Percentiles rank a stretch among this genome's conserved stretches.
Conservation (phyloP, 1,284 basidiomycete species). For the Cutaneotrichosporon sp. region DNA sequence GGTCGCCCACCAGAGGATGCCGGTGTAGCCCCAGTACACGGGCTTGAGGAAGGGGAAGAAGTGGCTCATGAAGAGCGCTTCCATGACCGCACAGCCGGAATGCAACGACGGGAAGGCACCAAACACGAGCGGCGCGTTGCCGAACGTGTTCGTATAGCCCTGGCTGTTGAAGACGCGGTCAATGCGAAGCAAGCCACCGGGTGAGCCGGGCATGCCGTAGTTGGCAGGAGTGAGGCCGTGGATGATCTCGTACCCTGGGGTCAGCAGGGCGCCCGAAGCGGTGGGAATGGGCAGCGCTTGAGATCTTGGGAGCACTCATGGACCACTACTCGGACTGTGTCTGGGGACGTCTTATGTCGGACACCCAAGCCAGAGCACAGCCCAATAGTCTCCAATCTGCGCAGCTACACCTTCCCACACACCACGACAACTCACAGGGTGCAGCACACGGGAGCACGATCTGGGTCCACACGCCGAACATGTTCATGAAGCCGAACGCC, state of each 20-base stretch:
- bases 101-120: conserved; percentile 96
- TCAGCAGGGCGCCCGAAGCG: neutral
- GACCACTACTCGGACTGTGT: too few relatives aligned
- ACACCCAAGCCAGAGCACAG: too few relatives aligned
- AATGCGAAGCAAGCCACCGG: conserved; percentile 89
- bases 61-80: conserved; percentile 89
- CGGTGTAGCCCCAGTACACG: conserved; percentile 79
- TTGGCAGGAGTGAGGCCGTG: conserved; percentile 93
- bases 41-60: conserved; percentile 76
- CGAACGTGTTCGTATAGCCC: conserved; percentile 79
- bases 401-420: neutral
- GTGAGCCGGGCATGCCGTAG: conserved; percentile 86
- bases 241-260: conserved; percentile 91
- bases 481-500: conserved; percentile 91
- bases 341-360: too few relatives aligned
- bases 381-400: too few relatives aligned
- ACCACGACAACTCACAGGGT: conserved; percentile 60
- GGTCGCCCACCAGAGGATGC: conserved; percentile 93
- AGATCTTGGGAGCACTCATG: too few relatives aligned
- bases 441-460: conserved; percentile 89
- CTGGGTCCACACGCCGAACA: conserved; percentile 84
- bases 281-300: neutral
- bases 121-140: conserved; percentile 87
- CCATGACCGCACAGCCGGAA: conserved; percentile 84
- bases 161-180: conserved; percentile 78